Base-by-base conservation (phyloP, 768 basidiomycete species). In the Inosperma sp. region DNA sequence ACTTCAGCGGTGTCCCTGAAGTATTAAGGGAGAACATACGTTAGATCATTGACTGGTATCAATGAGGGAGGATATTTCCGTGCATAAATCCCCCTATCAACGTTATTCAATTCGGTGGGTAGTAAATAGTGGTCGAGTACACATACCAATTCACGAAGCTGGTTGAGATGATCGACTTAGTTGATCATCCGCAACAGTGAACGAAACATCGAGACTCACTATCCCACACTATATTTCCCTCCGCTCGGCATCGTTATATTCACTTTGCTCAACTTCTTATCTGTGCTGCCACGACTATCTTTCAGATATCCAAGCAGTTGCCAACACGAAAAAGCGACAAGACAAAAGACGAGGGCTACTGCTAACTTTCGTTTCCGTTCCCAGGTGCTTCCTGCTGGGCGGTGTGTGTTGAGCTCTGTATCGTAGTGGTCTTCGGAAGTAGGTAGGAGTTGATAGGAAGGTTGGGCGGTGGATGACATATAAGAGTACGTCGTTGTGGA, bases 31-130 rank as follows among this genome's bases (percentile, higher is more conserved):
- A 41, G 26, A 29, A 71, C 83, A 56, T 68, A 89, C 88, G 95
- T 97, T 58, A 99, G 79, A 64, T 94, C 84, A 16, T 88, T 67
- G 3, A 68, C 79, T 9, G 94, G 96, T 54, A 97, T 92, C 42
- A 80, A 64, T 3, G 85, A 84, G 1, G 95, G 95, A 29, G 86
- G 88, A 65, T 80, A 99, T 68, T 93, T 94, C 53, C 94, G 79
- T 22, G 83, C 96, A 63, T 98, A 98, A 29, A 98, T 97, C 5
- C 92, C 94, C 93, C 93, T 87, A 31, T 19, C n/a, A 42, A 27
- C 19, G 14, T 23, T 31, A 26, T 23, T 50, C 23, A 57, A 43
- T 23, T 19, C 46, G 22, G 7, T 3, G 29, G n/a, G 9, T 35
- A 27, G 14, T 42, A 52, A 4, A 16, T 33, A 14, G 21, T 17